Evolutionary conservation across 2,329 filamentous ascomycete genomes (phyloP), one percentile per base, ranked within the genome.

Genomic region (Cordyceps tenuipes): DNA sequence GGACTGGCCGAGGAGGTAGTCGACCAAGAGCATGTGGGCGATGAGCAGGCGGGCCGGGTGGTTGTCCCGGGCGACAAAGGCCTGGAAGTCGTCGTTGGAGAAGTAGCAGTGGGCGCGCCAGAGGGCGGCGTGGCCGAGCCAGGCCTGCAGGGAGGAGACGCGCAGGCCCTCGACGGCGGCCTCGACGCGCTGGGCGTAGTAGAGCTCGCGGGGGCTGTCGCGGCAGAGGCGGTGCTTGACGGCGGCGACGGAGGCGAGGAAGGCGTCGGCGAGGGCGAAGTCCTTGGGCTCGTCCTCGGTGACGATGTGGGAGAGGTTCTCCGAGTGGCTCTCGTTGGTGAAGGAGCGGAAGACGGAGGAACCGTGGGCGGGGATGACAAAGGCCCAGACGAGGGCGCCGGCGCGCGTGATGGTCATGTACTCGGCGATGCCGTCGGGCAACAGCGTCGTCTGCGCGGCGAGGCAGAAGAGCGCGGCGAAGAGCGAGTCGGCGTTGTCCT

Each of bases 381-480:
- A 62, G 2, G 61, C 62, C 7, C 63, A 62, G 29, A 71, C 64
- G 5, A 69, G 61, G 12, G 63, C 65, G 15, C 66, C 66, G 5
- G 71, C 73, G 29, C 72, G 65, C 5, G 69, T 65, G 64, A 74
- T 72, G 52, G 69, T 64, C 5, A 75, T 49, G 51, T 74, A 76
- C 57, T 76, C 73, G 15, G 62, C 63, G 70, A 76, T 75, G 57
- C 72, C 71, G 15, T 74, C 70, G 3, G 69, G 64, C 65, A 76
- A 67, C 44, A 73, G 70, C 1, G 67, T 68, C 1, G 72, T 69
- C 60, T 75, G 73, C n/a, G 73, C 71, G 5, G 68, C 62, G 3
- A 75, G 67, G 5, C 72, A 71, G 31, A 75, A 60, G 41, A 72
- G 64, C 4, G 73, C 65, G 12, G 68, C 74, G 55, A 71, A 71